Percentiles rank a stretch among this genome's conserved stretches.
Evolutionary conservation across 495 filamentous ascomycete genomes (phyloP).

Genomic region (Aspergillus diversus): DNA sequence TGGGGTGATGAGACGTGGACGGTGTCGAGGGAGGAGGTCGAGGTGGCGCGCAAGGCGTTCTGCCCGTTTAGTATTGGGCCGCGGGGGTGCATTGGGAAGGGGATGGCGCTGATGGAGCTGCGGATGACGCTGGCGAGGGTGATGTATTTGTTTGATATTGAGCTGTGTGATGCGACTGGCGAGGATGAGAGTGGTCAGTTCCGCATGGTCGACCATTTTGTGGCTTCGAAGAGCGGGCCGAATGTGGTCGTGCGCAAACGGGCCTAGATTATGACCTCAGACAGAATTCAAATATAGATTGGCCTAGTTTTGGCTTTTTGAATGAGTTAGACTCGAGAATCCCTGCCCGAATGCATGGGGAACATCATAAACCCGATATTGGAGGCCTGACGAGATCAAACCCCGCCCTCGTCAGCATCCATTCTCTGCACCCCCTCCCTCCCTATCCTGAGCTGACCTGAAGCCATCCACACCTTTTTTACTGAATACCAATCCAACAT

Average conservation of each 20-base stretch:
- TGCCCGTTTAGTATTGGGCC: slow-evolving; percentile 62
- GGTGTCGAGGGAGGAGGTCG: slow-evolving; percentile 42
- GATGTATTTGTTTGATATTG: slow-evolving; percentile 51
- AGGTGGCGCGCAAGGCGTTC: slow-evolving; percentile 50
- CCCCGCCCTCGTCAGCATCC: no score
- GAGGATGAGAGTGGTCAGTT: slow-evolving; percentile 48
- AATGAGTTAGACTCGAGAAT: no score
- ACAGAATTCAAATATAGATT: no score
- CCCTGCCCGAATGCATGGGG: no score
- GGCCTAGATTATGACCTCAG: no score
- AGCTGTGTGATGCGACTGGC: slow-evolving; percentile 42
- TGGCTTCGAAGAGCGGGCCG: slow-evolving; percentile 48
- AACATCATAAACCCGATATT: no score
- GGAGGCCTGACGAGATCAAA: no score
- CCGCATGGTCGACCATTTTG: slow-evolving; percentile 53
- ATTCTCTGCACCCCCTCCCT: no score
- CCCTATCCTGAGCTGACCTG: slow-evolving; percentile 38
- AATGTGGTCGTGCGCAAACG: slow-evolving; percentile 41
- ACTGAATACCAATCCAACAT: background rate
- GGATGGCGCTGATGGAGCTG: slow-evolving; percentile 61
- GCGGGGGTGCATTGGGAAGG: slow-evolving; percentile 61
- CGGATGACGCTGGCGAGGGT: slow-evolving; percentile 54
- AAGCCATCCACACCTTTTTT: background rate
- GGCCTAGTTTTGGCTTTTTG: no score
- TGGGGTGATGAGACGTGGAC: slow-evolving; percentile 30